Evolutionary conservation across 192 early-diverging fungal genomes (phyloP).

Genomic region (Backusella tuberculispora): DNA sequence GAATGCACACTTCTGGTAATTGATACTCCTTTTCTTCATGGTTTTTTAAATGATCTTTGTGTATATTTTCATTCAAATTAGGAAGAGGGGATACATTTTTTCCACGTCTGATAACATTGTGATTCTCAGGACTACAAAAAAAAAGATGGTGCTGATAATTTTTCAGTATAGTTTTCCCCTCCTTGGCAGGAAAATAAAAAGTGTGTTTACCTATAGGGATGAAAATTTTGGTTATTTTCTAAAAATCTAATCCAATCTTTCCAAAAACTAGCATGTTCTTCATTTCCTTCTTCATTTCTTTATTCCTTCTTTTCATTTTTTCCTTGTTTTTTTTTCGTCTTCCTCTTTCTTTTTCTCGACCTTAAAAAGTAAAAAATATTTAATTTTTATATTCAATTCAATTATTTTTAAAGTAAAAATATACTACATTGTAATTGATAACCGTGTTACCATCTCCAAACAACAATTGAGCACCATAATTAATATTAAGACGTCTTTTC

Average conservation of each 20-base stretch:
- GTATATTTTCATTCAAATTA: constrained; percentile 10
- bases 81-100: not conserved
- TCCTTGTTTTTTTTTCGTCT: not conserved
- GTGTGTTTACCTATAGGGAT: not conserved
- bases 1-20: not conserved
- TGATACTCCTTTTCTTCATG: not conserved
- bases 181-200: not conserved
- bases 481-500: constrained; percentile 7
- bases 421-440: not conserved
- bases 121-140: constrained; percentile 10
- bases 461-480: not conserved
- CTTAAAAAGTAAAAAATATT: constrained; percentile 6
- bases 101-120: constrained; percentile 1
- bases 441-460: not conserved
- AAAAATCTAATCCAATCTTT: not conserved
- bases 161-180: not conserved
- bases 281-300: not conserved
- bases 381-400: not conserved
- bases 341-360: not conserved
- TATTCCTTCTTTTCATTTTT: not conserved
- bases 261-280: not conserved
- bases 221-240: not conserved
- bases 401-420: no score
- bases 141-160: not conserved
- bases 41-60: constrained; percentile 6